Evolutionary conservation across 192 early-diverging fungal genomes (phyloP).

Genomic region (Rhizophagus sp.): DNA sequence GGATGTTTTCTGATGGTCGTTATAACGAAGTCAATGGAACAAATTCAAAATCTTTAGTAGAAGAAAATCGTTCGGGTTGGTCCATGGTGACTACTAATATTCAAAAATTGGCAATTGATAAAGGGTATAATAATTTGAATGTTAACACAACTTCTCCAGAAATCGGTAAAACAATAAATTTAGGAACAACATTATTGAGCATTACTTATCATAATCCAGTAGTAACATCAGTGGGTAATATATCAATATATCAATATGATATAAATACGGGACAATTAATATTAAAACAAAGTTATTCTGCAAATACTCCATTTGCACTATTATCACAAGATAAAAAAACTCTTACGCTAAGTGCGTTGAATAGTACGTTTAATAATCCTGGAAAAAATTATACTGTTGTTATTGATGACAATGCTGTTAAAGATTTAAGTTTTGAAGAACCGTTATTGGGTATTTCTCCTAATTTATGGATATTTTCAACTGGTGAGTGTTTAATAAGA

Average conservation of each 20-base stretch:
- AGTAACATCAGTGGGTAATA: neutral
- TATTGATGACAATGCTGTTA: slow-evolving; percentile 20
- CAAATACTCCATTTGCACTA: neutral
- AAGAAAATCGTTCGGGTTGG: neutral
- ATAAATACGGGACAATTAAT: neutral
- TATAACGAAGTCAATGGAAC: neutral
- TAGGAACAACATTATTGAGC: neutral
- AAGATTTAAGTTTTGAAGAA: neutral
- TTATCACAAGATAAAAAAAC: neutral
- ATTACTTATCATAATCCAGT: neutral
- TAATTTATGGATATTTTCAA: neutral
- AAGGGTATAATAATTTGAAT: neutral
- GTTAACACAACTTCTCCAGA: neutral
- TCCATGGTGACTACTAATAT: neutral
- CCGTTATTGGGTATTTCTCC: neutral
- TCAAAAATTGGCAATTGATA: neutral
- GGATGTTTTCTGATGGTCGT: neutral
- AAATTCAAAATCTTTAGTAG: neutral
- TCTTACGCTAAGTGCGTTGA: neutral
- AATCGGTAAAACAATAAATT: neutral
- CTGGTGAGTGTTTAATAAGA: neutral
- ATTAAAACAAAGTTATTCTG: neutral
- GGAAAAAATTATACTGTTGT: neutral
- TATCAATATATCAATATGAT: slow-evolving; percentile 13
- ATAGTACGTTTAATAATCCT: neutral